These are phyloP conservation scores for Hamamelis virginiana DNA, from an alignment of 164 flowering plant genomes.

Conservation along the genomic window DNA sequence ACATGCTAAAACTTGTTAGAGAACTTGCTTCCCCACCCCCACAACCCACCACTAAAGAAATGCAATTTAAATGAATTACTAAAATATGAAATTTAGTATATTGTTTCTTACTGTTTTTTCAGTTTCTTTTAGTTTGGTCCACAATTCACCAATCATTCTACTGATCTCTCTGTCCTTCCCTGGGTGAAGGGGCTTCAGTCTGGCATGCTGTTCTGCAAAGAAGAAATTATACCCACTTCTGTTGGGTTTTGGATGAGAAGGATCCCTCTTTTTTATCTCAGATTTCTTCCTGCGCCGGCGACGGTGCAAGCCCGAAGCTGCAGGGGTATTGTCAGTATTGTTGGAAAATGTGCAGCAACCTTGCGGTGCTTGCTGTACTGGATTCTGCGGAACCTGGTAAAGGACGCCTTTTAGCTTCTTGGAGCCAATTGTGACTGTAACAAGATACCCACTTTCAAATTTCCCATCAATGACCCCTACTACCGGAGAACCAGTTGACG, in stretches of 20 bases:
- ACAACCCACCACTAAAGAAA: no score
- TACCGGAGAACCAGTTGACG: constrained; percentile 44
- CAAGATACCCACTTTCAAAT: constrained; percentile 76
- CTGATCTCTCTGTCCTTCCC: constrained; percentile 94
- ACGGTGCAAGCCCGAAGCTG: constrained; percentile 35
- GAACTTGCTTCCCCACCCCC: no score
- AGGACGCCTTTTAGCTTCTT: constrained; percentile 82
- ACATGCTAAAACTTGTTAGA: neutral
- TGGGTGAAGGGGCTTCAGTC: constrained; percentile 76
- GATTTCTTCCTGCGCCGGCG: constrained; percentile 84
- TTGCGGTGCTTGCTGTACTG: constrained; percentile 17
- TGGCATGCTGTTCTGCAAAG: constrained; percentile 95
- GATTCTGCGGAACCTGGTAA: constrained; percentile 50
- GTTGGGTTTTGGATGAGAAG: constrained; percentile 91
- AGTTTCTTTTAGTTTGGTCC: constrained; percentile 72
- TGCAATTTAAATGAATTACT: no score
- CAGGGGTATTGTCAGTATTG: constrained; percentile 9
- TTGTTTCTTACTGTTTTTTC: constrained; percentile 67
- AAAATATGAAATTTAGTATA: no score
- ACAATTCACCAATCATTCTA: constrained; percentile 85
- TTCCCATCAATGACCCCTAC: constrained; percentile 79
- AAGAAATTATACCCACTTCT: constrained; percentile 96
- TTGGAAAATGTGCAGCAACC: constrained; percentile 5
- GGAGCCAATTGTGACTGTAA: constrained; percentile 60
- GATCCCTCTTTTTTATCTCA: constrained; percentile 84